Evolutionary conservation across 73 alveolate species (phyloP).

Genomic region (Paramecium sexaurelia): DNA sequence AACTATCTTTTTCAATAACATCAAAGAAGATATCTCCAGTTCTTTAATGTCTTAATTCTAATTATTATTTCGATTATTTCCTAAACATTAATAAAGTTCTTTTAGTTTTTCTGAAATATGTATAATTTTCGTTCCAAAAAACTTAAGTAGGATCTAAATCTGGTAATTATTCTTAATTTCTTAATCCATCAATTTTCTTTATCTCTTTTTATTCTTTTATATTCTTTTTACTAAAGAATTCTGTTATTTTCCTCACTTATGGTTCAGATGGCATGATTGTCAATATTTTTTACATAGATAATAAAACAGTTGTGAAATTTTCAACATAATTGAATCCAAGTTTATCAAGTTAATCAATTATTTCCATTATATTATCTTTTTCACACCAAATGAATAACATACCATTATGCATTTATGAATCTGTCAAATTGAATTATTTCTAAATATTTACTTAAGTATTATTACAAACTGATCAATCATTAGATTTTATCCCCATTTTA

Average conservation of each 20-base stretch:
- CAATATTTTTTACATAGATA: conserved; percentile 18
- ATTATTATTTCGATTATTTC: conserved; percentile 49
- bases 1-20: conserved; percentile 57
- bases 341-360: conserved; percentile 68
- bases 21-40: conserved; percentile 82
- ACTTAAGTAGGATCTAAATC: conserved; percentile 51
- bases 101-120: conserved; percentile 74
- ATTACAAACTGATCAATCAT: conserved; percentile 64
- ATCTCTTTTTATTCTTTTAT: conserved; percentile 67
- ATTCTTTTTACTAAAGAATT: conserved; percentile 57
- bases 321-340: conserved; percentile 77
- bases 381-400: conserved; percentile 78
- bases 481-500: conserved; percentile 58
- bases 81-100: conserved; percentile 77
- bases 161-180: conserved; percentile 42
- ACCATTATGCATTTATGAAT: conserved; percentile 71
- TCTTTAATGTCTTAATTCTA: conserved; percentile 80
- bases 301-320: conserved; percentile 45
- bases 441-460: background rate
- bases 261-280: background rate
- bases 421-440: conserved; percentile 60
- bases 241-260: conserved; percentile 37
- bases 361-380: conserved; percentile 74
- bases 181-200: conserved; percentile 56
- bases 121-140: conserved; percentile 68